Percentiles rank a stretch among this genome's conserved stretches.
phyloP scores from a whole-genome alignment of 2,329 filamentous ascomycete species.

The Ophiobolus disseminans region DNA sequence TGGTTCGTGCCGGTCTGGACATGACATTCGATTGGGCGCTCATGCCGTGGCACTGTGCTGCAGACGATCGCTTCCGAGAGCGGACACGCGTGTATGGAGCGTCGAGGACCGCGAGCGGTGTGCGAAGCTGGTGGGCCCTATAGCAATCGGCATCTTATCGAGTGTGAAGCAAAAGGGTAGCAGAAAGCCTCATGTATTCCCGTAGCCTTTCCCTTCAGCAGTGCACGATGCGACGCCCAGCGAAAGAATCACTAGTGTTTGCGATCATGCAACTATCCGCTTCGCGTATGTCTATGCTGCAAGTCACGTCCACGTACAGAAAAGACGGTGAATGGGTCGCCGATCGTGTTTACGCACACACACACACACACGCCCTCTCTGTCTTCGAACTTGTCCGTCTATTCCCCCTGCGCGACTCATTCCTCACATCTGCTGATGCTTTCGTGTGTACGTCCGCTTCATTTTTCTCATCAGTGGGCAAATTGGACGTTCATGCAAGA shows the following conservation, averaged over 20 bases:
- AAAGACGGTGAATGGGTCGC: constrained; percentile 1
- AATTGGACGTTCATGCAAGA: not conserved
- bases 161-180: too few species aligned
- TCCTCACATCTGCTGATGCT: not conserved
- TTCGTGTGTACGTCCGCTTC: not conserved
- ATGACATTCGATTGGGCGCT: not conserved
- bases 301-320: not conserved
- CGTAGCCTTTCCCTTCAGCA: not conserved
- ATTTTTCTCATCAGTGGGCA: not conserved
- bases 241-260: too few species aligned
- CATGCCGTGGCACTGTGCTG: constrained; percentile 1
- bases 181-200: too few species aligned
- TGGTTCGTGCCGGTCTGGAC: not conserved
- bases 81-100: not conserved
- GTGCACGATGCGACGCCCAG: not conserved
- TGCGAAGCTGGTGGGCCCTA: not conserved
- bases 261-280: not conserved
- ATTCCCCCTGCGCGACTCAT: not conserved
- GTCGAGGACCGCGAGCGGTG: not conserved
- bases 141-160: too few species aligned
- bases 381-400: not conserved
- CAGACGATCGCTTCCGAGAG: constrained; percentile 4
- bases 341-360: not conserved
- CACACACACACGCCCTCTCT: not conserved
- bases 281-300: not conserved